These are phyloP conservation scores for Globisporangium cylindrosporum DNA, from an alignment of 352 stramenopile species.

Conservation along the genomic window DNA sequence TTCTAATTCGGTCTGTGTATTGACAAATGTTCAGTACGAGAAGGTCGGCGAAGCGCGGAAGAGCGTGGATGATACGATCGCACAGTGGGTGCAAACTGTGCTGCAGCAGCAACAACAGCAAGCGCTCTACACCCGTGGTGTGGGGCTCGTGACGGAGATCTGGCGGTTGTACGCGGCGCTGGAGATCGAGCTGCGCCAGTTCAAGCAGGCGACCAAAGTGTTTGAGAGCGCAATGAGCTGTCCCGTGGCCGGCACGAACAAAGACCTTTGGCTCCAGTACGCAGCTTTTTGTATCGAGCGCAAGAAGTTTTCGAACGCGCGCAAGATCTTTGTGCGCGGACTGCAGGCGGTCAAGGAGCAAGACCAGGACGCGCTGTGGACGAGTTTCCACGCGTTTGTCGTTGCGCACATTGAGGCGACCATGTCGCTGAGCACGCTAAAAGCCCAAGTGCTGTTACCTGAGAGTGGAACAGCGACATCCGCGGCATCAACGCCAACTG, in stretches of 20 bases:
- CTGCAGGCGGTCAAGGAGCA: conserved; percentile 37
- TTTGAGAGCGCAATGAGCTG: conserved; percentile 62
- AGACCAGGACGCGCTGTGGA: conserved; percentile 45
- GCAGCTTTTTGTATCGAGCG: conserved; percentile 70
- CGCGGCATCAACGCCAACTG: conserved; percentile 6
- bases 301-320: conserved; percentile 71
- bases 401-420: conserved; percentile 54
- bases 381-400: conserved; percentile 62
- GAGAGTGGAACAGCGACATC: conserved; percentile 24
- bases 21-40: conserved; percentile 47
- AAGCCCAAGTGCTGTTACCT: conserved; percentile 51
- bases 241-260: conserved; percentile 35
- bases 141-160: conserved; percentile 33
- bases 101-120: conserved; percentile 17
- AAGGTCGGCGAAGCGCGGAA: conserved; percentile 62
- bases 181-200: conserved; percentile 78
- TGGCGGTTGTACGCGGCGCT: conserved; percentile 68
- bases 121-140: conserved; percentile 17
- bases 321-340: conserved; percentile 71
- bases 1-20: background rate
- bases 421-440: conserved; percentile 47
- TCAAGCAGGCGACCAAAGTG: conserved; percentile 82
- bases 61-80: conserved; percentile 44
- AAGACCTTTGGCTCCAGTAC: conserved; percentile 59
- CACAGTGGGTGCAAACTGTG: conserved; percentile 32